Percentiles rank a stretch among this genome's conserved stretches.
phyloP scores from a whole-genome alignment of 495 filamentous ascomycete species.

The Talaromyces nanjingensis region DNA sequence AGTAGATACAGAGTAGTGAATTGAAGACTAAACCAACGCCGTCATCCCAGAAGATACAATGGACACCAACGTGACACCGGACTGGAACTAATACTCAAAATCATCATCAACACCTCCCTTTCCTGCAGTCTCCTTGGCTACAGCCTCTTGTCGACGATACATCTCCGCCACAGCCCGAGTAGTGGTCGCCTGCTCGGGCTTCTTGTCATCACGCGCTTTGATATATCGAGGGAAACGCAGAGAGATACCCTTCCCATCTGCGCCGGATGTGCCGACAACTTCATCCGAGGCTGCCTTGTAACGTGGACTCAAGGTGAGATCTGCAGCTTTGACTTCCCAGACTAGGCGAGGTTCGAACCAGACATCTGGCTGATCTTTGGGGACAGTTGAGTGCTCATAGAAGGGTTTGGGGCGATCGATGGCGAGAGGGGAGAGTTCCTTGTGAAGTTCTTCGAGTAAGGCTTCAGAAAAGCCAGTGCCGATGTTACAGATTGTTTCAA shows the following conservation, averaged over 20 bases:
- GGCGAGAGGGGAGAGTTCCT: conserved; percentile 56
- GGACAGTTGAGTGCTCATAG: conserved; percentile 74
- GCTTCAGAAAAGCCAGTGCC: conserved; percentile 94
- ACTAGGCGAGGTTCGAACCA: conserved; percentile 95
- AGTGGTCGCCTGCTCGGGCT: conserved; percentile 81
- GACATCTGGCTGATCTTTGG: conserved; percentile 92
- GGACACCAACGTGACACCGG: background rate
- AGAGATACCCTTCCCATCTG: conserved; percentile 71
- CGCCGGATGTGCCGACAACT: conserved; percentile 44
- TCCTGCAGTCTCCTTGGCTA: conserved; percentile 53
- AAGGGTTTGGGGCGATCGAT: conserved; percentile 93
- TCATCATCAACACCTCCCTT: conserved; percentile 91
- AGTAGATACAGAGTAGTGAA: background rate
- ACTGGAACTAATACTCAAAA: conserved; percentile 73
- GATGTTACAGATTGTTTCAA: conserved; percentile 97
- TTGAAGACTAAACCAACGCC: background rate
- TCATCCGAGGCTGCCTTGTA: conserved; percentile 77
- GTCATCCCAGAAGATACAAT: background rate
- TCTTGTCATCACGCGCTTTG: conserved; percentile 86
- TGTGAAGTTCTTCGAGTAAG: conserved; percentile 74
- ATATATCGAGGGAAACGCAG: conserved; percentile 90
- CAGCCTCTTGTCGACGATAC: conserved; percentile 91
- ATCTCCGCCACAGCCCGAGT: conserved; percentile 84
- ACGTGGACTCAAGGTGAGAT: conserved; percentile 83
- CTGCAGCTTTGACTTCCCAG: conserved; percentile 97